phyloP scores from a whole-genome alignment of 2,329 filamentous ascomycete genomes.

The Diaporthe nobilis region DNA sequence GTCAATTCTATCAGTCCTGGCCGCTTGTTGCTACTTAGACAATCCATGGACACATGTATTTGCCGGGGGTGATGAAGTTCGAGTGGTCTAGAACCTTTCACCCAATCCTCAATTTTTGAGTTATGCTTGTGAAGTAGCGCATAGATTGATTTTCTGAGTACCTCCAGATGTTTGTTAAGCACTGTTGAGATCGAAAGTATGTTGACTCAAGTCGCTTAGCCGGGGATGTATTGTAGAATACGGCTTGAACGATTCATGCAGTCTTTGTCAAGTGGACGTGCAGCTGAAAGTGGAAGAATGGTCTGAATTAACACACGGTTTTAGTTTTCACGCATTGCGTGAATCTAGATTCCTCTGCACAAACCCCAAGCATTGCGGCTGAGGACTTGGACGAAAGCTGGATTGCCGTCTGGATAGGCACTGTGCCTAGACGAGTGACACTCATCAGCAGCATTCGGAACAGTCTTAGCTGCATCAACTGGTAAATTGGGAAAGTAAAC shows the following conservation, averaged over 20 bases:
- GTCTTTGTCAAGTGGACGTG: not conserved
- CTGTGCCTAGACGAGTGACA: not conserved
- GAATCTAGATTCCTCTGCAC: constrained; percentile 3
- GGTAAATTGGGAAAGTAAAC: not conserved
- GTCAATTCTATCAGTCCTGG: too few species aligned
- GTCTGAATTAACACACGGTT: not conserved
- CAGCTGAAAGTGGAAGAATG: not conserved
- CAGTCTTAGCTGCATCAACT: constrained; percentile 1
- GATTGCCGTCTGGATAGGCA: not conserved
- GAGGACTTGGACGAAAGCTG: not conserved
- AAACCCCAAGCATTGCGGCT: not conserved
- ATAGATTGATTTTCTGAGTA: not conserved
- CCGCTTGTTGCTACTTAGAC: too few species aligned
- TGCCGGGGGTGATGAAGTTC: too few species aligned
- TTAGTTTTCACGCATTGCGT: not conserved
- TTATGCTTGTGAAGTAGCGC: not conserved
- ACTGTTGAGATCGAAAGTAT: not conserved
- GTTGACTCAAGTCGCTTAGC: not conserved
- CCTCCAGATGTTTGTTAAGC: not conserved
- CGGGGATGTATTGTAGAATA: not conserved
- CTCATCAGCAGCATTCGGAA: too few species aligned
- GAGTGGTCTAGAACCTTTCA: not conserved
- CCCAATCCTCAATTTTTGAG: not conserved
- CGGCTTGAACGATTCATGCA: not conserved
- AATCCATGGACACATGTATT: too few species aligned